Conservation (phyloP, 2,329 filamentous ascomycete genomes). For the Fusarium duplospermum region DNA sequence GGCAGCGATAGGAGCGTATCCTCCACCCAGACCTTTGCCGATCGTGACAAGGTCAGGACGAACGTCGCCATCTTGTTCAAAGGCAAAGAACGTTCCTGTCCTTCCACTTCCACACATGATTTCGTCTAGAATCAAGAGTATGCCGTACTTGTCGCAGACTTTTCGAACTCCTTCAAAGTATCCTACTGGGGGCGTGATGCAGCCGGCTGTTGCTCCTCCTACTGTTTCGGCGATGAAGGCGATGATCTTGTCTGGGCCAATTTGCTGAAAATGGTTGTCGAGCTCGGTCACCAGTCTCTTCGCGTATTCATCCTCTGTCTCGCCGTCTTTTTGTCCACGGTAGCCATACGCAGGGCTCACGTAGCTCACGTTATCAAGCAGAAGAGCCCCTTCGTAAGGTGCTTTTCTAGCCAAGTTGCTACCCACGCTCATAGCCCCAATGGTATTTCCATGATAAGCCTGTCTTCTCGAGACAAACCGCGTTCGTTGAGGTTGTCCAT, state of each 20-base stretch:
- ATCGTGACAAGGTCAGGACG: conserved; percentile 73
- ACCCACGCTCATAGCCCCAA: conserved; percentile 74
- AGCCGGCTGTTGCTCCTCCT: conserved; percentile 75
- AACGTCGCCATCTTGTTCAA: conserved; percentile 66
- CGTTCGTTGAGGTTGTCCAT: conserved; percentile 47
- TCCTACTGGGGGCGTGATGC: conserved; percentile 72
- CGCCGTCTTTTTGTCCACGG: conserved; percentile 61
- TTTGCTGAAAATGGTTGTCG: conserved; percentile 71
- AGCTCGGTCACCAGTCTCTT: conserved; percentile 71
- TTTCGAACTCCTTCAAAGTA: conserved; percentile 77
- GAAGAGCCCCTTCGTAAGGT: conserved; percentile 62
- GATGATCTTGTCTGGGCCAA: conserved; percentile 74
- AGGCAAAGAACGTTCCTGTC: conserved; percentile 70
- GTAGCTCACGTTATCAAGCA: conserved; percentile 61
- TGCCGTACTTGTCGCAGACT: conserved; percentile 77
- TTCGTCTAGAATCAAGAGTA: conserved; percentile 83
- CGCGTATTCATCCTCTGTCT: conserved; percentile 71
- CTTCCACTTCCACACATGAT: conserved; percentile 77
- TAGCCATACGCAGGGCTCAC: conserved; percentile 77
- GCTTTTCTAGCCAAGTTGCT: conserved; percentile 70
- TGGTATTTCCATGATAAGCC: conserved; percentile 62
- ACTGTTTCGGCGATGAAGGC: conserved; percentile 81
- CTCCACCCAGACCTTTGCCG: conserved; percentile 74
- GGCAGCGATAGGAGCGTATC: conserved; percentile 71
- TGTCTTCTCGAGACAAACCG: conserved; percentile 57